A percentile compares a stretch with the other conserved stretches of the same genome.
Evolutionary conservation across 2,329 filamentous ascomycete genomes (phyloP).

Genomic region (Cladosporium oxysporum): DNA sequence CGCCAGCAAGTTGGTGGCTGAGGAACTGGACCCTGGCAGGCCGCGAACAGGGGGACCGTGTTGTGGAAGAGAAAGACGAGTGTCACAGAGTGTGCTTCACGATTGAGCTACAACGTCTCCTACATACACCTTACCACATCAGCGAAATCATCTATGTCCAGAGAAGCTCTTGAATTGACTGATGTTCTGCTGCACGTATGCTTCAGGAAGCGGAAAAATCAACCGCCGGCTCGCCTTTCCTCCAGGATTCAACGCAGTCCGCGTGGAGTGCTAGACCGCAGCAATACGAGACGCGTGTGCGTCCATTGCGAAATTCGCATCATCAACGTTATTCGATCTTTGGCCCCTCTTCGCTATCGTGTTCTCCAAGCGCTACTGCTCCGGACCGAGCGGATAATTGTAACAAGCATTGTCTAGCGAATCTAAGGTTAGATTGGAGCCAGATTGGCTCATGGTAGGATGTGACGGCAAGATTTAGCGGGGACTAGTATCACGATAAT

Average conservation of each 20-base stretch:
- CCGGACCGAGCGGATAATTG: neutral
- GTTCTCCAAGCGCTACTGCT: neutral
- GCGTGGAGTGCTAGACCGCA: neutral
- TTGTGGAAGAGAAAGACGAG: neutral
- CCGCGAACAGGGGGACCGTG: neutral
- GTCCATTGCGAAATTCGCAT: neutral
- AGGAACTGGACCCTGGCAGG: neutral
- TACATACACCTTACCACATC: neutral
- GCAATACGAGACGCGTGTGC: slow-evolving; percentile 4
- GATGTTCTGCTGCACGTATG: neutral
- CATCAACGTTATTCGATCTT: neutral
- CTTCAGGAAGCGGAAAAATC: neutral
- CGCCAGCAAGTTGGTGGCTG: neutral
- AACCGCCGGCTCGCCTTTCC: neutral
- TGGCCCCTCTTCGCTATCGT: neutral
- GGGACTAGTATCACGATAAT: neutral
- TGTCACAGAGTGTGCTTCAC: neutral
- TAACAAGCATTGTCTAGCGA: slow-evolving; percentile 1
- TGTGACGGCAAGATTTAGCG: neutral
- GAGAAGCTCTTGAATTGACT: neutral
- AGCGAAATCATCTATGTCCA: neutral
- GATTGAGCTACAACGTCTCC: neutral
- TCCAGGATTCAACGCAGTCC: neutral
- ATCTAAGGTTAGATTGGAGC: neutral
- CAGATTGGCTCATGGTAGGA: neutral